Conservation (phyloP, 441 rosid species). For the Pelargonium myrrhifolium region DNA sequence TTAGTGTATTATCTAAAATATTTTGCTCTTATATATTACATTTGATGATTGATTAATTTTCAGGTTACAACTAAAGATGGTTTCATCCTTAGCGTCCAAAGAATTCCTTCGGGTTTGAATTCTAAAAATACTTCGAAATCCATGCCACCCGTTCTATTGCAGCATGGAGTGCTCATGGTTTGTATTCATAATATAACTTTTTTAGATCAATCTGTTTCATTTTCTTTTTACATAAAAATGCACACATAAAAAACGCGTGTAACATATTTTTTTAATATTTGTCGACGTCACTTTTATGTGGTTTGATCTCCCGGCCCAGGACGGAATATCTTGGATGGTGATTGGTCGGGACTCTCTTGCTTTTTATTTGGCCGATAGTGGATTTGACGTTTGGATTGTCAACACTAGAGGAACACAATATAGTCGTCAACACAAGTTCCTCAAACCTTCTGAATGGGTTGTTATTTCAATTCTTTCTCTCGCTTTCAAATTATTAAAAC, state of each 20-base stretch:
- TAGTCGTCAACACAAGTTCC: background rate
- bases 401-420: background rate
- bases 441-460: background rate
- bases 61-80: background rate
- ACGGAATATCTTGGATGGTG: background rate
- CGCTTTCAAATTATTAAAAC: background rate
- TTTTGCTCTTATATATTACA: too few relatives aligned
- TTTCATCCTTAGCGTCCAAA: background rate
- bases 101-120: background rate
- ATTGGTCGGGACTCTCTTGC: background rate
- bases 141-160: background rate
- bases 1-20: too few relatives aligned
- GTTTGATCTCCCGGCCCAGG: too few relatives aligned
- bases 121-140: background rate
- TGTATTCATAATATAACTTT: background rate
- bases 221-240: too few relatives aligned
- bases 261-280: background rate
- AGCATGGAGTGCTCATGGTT: background rate
- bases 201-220: background rate
- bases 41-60: too few relatives aligned
- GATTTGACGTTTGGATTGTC: background rate
- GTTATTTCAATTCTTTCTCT: background rate
- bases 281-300: too few relatives aligned
- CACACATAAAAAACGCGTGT: too few relatives aligned
- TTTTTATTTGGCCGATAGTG: background rate